Conservation (phyloP, 73 alveolate species). For the Tetrahymena malaccensis region DNA sequence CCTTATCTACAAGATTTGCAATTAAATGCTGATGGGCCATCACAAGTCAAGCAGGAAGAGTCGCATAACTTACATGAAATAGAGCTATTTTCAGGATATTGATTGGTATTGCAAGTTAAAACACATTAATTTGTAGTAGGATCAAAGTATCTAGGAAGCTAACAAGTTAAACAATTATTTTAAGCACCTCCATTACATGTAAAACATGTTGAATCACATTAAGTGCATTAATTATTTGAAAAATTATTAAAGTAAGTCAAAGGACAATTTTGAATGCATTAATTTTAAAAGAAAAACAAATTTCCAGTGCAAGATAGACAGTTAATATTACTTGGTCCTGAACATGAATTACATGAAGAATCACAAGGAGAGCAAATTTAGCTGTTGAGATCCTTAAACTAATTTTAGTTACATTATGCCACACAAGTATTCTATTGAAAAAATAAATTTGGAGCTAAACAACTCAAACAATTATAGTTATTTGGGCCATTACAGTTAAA, state of each 20-base stretch:
- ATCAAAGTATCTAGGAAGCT: background rate
- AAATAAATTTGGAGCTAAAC: background rate
- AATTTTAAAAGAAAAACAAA: background rate
- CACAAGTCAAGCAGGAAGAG: background rate
- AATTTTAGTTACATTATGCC: background rate
- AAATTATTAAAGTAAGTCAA: background rate
- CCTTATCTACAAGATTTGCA: background rate
- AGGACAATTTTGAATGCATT: background rate
- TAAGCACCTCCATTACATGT: background rate
- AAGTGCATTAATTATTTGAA: background rate
- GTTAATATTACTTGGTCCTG: background rate
- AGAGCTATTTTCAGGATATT: background rate
- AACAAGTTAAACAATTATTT: background rate
- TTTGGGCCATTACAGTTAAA: background rate
- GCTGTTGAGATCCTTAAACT: background rate
- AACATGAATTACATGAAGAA: background rate
- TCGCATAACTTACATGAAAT: background rate
- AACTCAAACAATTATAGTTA: background rate
- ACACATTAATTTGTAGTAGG: background rate
- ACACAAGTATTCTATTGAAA: background rate
- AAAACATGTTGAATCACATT: background rate
- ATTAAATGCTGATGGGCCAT: background rate
- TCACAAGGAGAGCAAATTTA: background rate
- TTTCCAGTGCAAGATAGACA: background rate
- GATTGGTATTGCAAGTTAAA: background rate